phyloP scores from a whole-genome alignment of 805 yeast genomes.

The Saccharomycopsis schoenii region DNA sequence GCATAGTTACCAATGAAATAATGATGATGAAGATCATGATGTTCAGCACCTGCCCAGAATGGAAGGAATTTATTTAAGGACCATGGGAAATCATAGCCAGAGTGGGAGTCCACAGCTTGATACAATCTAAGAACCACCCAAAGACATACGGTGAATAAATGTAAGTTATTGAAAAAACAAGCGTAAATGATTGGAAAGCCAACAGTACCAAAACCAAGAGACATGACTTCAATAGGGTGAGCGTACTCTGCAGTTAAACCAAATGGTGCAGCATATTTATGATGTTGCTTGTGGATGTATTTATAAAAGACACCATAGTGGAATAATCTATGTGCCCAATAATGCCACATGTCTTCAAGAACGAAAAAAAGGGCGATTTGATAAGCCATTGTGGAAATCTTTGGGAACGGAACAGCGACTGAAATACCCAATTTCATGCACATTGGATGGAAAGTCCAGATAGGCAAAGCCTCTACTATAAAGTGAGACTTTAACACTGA shows the following conservation, averaged over 20 bases:
- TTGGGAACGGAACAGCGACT: conserved; percentile 79
- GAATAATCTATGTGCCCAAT: conserved; percentile 86
- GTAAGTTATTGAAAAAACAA: conserved; percentile 64
- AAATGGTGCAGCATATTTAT: conserved; percentile 95
- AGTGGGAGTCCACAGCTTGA: conserved; percentile 97
- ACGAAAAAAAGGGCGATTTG: conserved; percentile 76
- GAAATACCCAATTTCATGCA: conserved; percentile 74
- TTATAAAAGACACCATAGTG: conserved; percentile 87
- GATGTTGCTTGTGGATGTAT: conserved; percentile 94
- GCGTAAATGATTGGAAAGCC: conserved; percentile 89
- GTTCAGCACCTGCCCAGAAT: conserved; percentile 98
- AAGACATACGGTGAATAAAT: conserved; percentile 75
- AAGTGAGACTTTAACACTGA: conserved; percentile 79
- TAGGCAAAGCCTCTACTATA: conserved; percentile 89
- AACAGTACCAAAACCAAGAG: conserved; percentile 90
- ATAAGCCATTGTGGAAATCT: conserved; percentile 40
- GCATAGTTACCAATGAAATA: conserved; percentile 94
- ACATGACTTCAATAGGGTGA: conserved; percentile 87
- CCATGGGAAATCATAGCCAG: conserved; percentile 98
- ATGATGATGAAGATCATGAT: conserved; percentile 95
- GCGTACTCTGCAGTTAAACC: conserved; percentile 97
- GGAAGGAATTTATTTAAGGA: conserved; percentile 87
- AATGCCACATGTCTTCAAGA: conserved; percentile 93
- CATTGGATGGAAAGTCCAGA: conserved; percentile 94
- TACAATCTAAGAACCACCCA: conserved; percentile 85